Conservation (phyloP, 176 grass and related monocot species). For the Musa beccarii region DNA sequence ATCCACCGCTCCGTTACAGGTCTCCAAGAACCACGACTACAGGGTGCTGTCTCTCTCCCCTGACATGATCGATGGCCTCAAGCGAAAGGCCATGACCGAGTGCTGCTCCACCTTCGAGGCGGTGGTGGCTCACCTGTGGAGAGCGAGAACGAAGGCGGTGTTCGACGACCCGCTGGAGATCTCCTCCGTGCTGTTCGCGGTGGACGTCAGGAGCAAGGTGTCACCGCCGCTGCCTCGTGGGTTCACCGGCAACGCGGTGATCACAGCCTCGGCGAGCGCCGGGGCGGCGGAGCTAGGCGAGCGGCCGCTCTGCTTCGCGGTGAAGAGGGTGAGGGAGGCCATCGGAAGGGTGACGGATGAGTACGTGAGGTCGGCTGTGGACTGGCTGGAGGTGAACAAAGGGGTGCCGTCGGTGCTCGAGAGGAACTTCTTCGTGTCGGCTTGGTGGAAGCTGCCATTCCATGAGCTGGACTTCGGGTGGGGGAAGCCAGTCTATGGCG, state of each 20-base stretch:
- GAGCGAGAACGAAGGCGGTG: conserved; percentile 30
- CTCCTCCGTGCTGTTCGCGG: conserved; percentile 36
- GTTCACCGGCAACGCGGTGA: conserved; percentile 40
- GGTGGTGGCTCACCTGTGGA: conserved; percentile 40
- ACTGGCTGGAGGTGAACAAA: conserved; percentile 45
- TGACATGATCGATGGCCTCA: conserved; percentile 26
- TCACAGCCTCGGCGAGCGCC: conserved; percentile 28
- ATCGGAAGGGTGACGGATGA: conserved; percentile 35
- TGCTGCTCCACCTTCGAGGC: conserved; percentile 35
- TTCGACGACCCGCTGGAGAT: conserved; percentile 21
- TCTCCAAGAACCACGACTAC: conserved; percentile 13
- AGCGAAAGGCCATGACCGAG: conserved; percentile 26
- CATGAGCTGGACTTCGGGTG: conserved; percentile 43
- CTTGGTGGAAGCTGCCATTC: conserved; percentile 49
- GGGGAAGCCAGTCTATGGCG: conserved; percentile 35
- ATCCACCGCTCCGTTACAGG: no score
- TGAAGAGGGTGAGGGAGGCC: conserved; percentile 30
- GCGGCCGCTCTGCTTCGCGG: conserved; percentile 35
- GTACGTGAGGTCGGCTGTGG: conserved; percentile 39
- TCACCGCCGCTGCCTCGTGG: conserved; percentile 24
- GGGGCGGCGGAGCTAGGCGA: conserved; percentile 15
- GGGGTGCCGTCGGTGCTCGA: conserved; percentile 24
- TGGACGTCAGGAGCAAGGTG: conserved; percentile 36
- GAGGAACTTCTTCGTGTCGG: conserved; percentile 37
- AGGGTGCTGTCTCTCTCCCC: conserved; percentile 15